Evolutionary conservation across 352 stramenopile species (phyloP).

Genomic region (Globisporangium echinulatum): DNA sequence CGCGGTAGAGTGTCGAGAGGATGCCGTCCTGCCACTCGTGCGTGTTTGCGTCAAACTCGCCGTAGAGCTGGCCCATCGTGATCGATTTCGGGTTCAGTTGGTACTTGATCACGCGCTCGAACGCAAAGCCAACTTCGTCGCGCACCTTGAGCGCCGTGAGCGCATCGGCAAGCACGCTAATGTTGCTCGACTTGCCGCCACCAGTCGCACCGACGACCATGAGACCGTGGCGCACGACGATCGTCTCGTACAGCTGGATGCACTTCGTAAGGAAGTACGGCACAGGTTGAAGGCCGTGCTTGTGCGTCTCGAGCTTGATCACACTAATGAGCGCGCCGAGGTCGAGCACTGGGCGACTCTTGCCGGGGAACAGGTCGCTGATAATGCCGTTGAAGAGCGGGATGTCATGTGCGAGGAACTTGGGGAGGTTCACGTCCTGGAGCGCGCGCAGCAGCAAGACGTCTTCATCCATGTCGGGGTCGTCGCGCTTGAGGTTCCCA

Average conservation of each 20-base stretch:
- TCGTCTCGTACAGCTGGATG: slow-evolving; percentile 94
- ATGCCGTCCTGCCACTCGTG: slow-evolving; percentile 96
- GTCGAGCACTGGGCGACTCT: slow-evolving; percentile 84
- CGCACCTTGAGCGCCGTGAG: slow-evolving; percentile 82
- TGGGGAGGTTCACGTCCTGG: slow-evolving; percentile 94
- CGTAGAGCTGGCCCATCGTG: slow-evolving; percentile 93
- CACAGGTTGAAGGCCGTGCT: slow-evolving; percentile 79
- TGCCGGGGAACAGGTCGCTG: slow-evolving; percentile 92
- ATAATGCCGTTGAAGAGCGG: slow-evolving; percentile 95
- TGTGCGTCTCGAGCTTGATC: slow-evolving; percentile 85
- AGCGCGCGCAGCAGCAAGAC: slow-evolving; percentile 90
- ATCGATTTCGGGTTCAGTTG: slow-evolving; percentile 95
- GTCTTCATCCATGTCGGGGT: slow-evolving; percentile 91
- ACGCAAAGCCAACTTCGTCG: slow-evolving; percentile 77
- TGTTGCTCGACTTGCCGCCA: slow-evolving; percentile 87
- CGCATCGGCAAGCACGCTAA: slow-evolving; percentile 88
- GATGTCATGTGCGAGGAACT: slow-evolving; percentile 94
- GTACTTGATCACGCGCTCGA: slow-evolving; percentile 86
- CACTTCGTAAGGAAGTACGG: slow-evolving; percentile 92
- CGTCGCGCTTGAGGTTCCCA: slow-evolving; percentile 87
- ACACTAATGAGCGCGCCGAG: slow-evolving; percentile 81
- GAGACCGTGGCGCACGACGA: slow-evolving; percentile 92
- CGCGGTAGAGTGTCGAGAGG: slow-evolving; percentile 91
- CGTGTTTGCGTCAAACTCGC: slow-evolving; percentile 92
- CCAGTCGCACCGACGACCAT: slow-evolving; percentile 93